Percentiles rank a stretch among this genome's conserved stretches.
Conservation (phyloP, 306 rosid species). For the Elaeagnus macrophylla region DNA sequence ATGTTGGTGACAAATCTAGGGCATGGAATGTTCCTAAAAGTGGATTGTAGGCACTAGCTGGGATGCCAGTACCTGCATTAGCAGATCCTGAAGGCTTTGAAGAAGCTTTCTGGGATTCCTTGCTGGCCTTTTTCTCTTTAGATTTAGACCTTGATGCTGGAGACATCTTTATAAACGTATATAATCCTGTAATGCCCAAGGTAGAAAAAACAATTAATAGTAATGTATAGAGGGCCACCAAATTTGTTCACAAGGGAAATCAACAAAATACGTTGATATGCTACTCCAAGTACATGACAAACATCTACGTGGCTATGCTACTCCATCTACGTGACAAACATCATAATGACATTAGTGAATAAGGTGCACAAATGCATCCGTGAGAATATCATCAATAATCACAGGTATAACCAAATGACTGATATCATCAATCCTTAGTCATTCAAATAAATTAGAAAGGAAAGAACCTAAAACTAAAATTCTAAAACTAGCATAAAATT, state of each 20-base stretch:
- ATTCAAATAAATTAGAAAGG: too few species aligned
- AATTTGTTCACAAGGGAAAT: not conserved
- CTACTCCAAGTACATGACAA: too few species aligned
- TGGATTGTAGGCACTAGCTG: slow-evolving; percentile 90
- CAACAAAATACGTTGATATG: not conserved
- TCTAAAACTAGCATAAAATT: too few species aligned
- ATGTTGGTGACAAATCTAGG: slow-evolving; percentile 41
- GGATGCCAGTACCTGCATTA: slow-evolving; percentile 49
- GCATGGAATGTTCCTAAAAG: slow-evolving; percentile 81
- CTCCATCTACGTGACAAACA: too few species aligned
- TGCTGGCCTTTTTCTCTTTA: slow-evolving; percentile 69
- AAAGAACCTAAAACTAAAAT: too few species aligned
- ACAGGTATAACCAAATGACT: too few species aligned
- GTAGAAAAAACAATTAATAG: slow-evolving; percentile 6
- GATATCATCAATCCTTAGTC: too few species aligned
- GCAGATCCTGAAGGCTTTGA: slow-evolving; percentile 56
- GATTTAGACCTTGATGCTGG: slow-evolving; percentile 67
- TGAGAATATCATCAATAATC: too few species aligned
- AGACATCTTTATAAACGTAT: slow-evolving; percentile 38
- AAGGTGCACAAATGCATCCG: too few species aligned
- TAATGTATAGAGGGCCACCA: not conserved
- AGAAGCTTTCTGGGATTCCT: slow-evolving; percentile 63
- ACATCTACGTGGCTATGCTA: too few species aligned
- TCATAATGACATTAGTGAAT: too few species aligned
- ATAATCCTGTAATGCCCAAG: slow-evolving; percentile 26